Conservation (phyloP, 192 early-diverging fungal species). For the Geosiphon pyriformis region DNA sequence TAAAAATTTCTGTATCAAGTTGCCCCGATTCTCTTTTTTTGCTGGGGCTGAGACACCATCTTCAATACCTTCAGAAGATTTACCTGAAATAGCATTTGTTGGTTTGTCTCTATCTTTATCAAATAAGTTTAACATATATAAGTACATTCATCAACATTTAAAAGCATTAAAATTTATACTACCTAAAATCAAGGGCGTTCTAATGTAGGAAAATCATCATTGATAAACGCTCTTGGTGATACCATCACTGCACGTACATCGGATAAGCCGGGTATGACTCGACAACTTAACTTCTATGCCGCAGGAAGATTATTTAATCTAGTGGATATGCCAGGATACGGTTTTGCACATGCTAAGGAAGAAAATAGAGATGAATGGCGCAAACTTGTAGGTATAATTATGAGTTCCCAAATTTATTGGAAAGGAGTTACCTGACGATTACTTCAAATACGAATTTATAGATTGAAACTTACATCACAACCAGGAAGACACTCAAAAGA, state of each 20-base stretch:
- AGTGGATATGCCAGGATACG: constrained; percentile 81
- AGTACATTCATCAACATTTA: not conserved
- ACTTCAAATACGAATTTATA: no score
- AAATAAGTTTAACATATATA: not conserved
- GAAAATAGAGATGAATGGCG: constrained; percentile 47
- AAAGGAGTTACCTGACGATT: no score
- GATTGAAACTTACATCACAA: constrained; percentile 62
- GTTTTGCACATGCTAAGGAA: constrained; percentile 74
- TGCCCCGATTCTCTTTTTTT: constrained; percentile 36
- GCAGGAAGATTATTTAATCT: constrained; percentile 56
- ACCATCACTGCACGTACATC: constrained; percentile 59
- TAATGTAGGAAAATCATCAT: constrained; percentile 77
- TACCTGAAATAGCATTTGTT: constrained; percentile 40
- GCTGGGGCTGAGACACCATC: constrained; percentile 37
- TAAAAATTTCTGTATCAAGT: constrained; percentile 28
- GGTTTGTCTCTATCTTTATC: constrained; percentile 20
- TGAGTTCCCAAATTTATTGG: no score
- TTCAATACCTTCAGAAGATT: constrained; percentile 32
- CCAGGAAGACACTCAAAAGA: constrained; percentile 51
- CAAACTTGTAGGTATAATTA: constrained; percentile 41
- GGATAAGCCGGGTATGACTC: constrained; percentile 71
- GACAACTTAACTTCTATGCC: constrained; percentile 75
- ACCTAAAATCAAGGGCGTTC: constrained; percentile 46
- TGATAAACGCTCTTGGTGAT: constrained; percentile 62
- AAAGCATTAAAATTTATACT: not conserved